Evolutionary conservation across 768 basidiomycete genomes (phyloP).

Genomic region (Agaricus blazei): DNA sequence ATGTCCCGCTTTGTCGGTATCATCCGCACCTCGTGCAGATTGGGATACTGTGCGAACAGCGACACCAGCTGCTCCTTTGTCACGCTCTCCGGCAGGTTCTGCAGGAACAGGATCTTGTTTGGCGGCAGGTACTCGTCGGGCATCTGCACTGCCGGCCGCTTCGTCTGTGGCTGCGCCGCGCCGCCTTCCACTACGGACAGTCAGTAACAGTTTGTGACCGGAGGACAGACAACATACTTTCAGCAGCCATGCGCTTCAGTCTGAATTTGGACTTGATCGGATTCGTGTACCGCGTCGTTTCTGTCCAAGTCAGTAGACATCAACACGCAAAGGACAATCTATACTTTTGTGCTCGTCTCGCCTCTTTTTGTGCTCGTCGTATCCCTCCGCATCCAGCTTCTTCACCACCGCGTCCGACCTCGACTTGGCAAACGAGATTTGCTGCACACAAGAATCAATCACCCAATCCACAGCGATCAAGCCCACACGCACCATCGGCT

Average conservation of each 20-base stretch:
- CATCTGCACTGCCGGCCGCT: slow-evolving; percentile 89
- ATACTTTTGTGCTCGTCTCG: slow-evolving; percentile 79
- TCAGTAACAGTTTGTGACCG: slow-evolving; percentile 8
- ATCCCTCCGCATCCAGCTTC: slow-evolving; percentile 56
- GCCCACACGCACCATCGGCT: slow-evolving; percentile 75
- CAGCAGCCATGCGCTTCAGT: slow-evolving; percentile 75
- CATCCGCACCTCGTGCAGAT: slow-evolving; percentile 95
- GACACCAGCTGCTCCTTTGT: slow-evolving; percentile 89
- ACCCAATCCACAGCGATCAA: not conserved
- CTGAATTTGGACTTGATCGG: slow-evolving; percentile 84
- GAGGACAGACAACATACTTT: slow-evolving; percentile 45
- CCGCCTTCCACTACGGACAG: slow-evolving; percentile 58
- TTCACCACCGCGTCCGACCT: slow-evolving; percentile 89
- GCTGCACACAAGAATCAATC: slow-evolving; percentile 39
- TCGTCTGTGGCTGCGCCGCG: slow-evolving; percentile 58
- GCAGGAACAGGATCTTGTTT: slow-evolving; percentile 98
- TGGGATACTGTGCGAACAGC: slow-evolving; percentile 95
- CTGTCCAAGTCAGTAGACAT: slow-evolving; percentile 31
- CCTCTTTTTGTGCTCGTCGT: slow-evolving; percentile 70
- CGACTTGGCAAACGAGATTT: slow-evolving; percentile 90
- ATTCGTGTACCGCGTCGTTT: slow-evolving; percentile 80
- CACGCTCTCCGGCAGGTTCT: slow-evolving; percentile 91
- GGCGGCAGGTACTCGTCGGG: slow-evolving; percentile 99
- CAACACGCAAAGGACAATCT: not conserved
- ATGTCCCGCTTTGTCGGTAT: slow-evolving; percentile 97